These are phyloP conservation scores for Debaryomyces prosopidis DNA, from an alignment of 805 yeast species.

Conservation along the genomic window DNA sequence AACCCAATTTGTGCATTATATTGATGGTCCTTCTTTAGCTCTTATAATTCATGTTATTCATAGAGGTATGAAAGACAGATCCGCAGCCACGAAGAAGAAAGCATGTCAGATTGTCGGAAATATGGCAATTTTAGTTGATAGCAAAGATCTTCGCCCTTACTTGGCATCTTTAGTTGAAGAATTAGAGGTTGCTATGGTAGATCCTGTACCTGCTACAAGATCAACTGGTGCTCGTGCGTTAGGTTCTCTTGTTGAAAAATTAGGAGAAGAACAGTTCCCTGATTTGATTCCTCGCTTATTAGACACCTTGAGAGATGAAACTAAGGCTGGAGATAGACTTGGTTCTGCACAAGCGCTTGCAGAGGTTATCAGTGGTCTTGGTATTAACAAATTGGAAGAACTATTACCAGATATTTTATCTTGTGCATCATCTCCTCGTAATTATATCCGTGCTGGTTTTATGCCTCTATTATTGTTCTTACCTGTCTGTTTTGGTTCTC, in stretches of 20 bases:
- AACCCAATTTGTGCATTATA: constrained; percentile 95
- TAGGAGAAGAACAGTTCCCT: constrained; percentile 96
- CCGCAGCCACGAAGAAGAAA: constrained; percentile 89
- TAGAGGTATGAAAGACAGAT: constrained; percentile 92
- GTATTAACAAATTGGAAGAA: constrained; percentile 84
- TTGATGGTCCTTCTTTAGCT: constrained; percentile 97
- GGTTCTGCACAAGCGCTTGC: constrained; percentile 97
- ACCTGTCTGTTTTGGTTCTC: constrained; percentile 93
- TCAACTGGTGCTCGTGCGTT: constrained; percentile 97
- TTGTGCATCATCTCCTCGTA: constrained; percentile 65
- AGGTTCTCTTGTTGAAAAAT: constrained; percentile 92
- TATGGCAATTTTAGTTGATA: constrained; percentile 94
- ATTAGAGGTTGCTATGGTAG: constrained; percentile 93
- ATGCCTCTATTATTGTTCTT: constrained; percentile 85
- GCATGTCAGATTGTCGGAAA: constrained; percentile 98
- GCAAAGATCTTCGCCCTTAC: constrained; percentile 83
- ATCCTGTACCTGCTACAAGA: constrained; percentile 95
- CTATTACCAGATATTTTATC: constrained; percentile 76
- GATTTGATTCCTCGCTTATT: constrained; percentile 80
- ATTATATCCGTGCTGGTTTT: constrained; percentile 84
- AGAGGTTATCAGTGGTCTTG: constrained; percentile 91
- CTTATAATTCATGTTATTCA: constrained; percentile 91
- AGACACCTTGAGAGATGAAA: constrained; percentile 72
- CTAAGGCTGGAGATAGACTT: constrained; percentile 83
- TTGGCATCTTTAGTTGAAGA: constrained; percentile 74